Conservation (phyloP, 2,329 filamentous ascomycete genomes). For the Colletotrichum trifolii region DNA sequence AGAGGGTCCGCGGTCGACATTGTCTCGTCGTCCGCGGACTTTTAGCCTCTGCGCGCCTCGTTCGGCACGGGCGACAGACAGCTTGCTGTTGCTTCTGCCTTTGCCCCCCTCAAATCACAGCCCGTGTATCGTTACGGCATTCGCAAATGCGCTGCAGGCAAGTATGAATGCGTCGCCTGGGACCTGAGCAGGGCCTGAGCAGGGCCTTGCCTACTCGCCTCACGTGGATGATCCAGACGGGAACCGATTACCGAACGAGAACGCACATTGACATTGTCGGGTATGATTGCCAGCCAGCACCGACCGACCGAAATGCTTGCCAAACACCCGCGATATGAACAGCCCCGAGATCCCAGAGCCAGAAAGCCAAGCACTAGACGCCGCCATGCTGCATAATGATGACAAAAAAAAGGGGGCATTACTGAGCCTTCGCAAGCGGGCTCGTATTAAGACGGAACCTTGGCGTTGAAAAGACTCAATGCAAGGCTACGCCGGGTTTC, state of each 20-base stretch:
- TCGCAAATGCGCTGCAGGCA: conserved; percentile 20
- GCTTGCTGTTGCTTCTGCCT: conserved; percentile 5
- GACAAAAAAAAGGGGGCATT: conserved; percentile 42
- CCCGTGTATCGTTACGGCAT: not conserved
- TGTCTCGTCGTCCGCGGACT: conserved; percentile 14
- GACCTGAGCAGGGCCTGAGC: conserved; percentile 15
- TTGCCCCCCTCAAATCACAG: conserved; percentile 1
- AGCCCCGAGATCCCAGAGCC: conserved; percentile 38
- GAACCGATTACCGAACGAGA: conserved; percentile 23
- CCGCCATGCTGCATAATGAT: conserved; percentile 51
- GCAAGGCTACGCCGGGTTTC: conserved; percentile 50
- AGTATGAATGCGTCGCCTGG: conserved; percentile 4
- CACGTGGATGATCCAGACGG: not conserved
- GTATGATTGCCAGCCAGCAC: conserved; percentile 27
- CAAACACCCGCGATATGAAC: conserved; percentile 36
- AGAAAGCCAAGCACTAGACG: conserved; percentile 44
- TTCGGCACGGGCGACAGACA: conserved; percentile 5
- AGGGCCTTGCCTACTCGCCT: conserved; percentile 22
- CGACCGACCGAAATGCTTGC: conserved; percentile 34
- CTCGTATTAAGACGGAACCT: conserved; percentile 30
- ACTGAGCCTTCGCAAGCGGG: conserved; percentile 19
- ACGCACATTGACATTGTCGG: conserved; percentile 11
- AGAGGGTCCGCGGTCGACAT: conserved; percentile 14
- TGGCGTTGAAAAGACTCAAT: conserved; percentile 22
- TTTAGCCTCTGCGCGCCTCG: conserved; percentile 32